phyloP scores from a whole-genome alignment of 352 stramenopile species.

The Phytophthora sp. region DNA sequence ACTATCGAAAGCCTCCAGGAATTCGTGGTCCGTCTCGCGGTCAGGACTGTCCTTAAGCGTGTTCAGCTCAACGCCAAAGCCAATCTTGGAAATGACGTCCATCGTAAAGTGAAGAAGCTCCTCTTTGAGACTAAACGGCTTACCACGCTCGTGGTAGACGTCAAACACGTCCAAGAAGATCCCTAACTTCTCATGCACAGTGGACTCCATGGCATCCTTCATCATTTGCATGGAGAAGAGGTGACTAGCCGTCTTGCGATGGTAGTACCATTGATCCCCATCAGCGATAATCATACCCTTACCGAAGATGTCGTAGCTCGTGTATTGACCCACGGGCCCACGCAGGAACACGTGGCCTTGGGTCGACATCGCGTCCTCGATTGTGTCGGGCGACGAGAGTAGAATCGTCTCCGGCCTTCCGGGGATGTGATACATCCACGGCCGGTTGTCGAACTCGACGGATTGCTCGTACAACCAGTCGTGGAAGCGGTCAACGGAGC shows the following conservation, averaged over 20 bases:
- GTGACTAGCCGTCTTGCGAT: constrained; percentile 83
- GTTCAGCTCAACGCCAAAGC: constrained; percentile 55
- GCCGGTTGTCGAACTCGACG: constrained; percentile 38
- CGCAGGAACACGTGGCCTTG: constrained; percentile 75
- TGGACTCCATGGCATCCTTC: constrained; percentile 45
- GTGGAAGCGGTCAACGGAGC: constrained; percentile 42
- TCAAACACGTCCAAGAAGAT: constrained; percentile 36
- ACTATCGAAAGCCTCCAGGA: constrained; percentile 51
- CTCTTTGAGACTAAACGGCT: constrained; percentile 46
- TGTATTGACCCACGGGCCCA: constrained; percentile 38
- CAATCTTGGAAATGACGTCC: constrained; percentile 66
- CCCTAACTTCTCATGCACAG: constrained; percentile 37
- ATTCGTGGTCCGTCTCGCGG: constrained; percentile 43
- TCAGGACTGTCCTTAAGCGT: constrained; percentile 35
- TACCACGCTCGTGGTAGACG: constrained; percentile 18
- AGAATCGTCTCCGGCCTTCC: constrained; percentile 44
- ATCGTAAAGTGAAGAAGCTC: constrained; percentile 58
- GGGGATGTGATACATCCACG: constrained; percentile 48
- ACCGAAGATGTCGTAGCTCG: constrained; percentile 60
- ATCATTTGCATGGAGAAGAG: constrained; percentile 74
- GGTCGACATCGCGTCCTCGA: constrained; percentile 56
- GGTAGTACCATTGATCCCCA: constrained; percentile 50
- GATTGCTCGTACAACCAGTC: constrained; percentile 55
- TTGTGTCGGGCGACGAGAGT: constrained; percentile 34
- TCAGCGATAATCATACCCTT: constrained; percentile 47